A percentile compares a stretch with the other conserved stretches of the same genome.
phyloP scores from a whole-genome alignment of 192 early-diverging fungal species.

The Rhizoclosmatium sp. region DNA sequence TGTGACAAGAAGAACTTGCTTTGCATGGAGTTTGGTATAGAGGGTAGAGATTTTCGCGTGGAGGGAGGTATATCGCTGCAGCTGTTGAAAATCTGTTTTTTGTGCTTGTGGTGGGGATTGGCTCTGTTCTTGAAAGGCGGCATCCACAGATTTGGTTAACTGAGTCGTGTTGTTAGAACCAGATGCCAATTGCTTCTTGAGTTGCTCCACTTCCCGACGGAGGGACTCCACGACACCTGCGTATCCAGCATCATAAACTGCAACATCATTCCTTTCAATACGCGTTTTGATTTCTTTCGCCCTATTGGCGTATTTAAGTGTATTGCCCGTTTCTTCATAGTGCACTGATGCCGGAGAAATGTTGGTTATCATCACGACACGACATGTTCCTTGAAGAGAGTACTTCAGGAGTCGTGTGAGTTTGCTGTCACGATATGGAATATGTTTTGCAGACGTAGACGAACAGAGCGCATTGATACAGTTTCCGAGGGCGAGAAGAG shows the following conservation, averaged over 20 bases:
- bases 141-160: background rate
- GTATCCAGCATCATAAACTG: constrained; percentile 47
- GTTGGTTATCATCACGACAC: constrained; percentile 78
- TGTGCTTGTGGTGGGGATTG: background rate
- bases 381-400: constrained; percentile 78
- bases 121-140: constrained; percentile 4
- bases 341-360: constrained; percentile 70
- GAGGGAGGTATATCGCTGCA: background rate
- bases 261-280: constrained; percentile 51
- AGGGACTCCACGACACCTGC: constrained; percentile 46
- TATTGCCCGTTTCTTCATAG: constrained; percentile 79
- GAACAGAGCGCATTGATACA: constrained; percentile 77
- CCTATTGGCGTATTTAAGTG: constrained; percentile 79
- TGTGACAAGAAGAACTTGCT: constrained; percentile 5
- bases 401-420: constrained; percentile 74
- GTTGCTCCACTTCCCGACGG: constrained; percentile 41
- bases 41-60: background rate
- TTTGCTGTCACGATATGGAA: constrained; percentile 79
- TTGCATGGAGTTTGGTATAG: constrained; percentile 27
- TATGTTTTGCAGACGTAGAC: constrained; percentile 55
- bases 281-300: constrained; percentile 75
- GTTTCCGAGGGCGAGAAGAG: constrained; percentile 77
- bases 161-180: background rate
- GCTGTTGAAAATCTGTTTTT: constrained; percentile 9
- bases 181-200: constrained; percentile 29